Evolutionary conservation across 148 eudicot species (phyloP).

Genomic region (Cornus florida): DNA sequence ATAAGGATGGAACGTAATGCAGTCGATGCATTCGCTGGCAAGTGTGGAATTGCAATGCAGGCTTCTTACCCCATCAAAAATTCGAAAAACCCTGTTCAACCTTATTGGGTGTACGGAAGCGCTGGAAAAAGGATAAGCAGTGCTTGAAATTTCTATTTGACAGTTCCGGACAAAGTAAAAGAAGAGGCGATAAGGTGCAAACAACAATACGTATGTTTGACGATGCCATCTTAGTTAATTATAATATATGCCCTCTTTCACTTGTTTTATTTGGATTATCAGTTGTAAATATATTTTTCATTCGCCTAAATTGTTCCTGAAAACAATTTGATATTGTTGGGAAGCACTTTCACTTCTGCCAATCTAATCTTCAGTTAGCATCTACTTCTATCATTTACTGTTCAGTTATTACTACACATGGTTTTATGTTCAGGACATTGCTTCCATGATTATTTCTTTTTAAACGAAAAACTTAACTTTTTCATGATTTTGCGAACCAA

Average conservation of each 20-base stretch:
- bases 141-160: slow-evolving; percentile 16
- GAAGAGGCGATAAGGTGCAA: neutral
- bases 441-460: no score
- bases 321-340: neutral
- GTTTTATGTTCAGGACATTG: no score
- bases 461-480: no score
- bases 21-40: slow-evolving; percentile 42
- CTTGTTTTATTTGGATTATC: neutral
- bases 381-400: neutral
- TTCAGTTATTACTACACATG: no score
- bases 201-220: neutral
- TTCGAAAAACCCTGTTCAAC: slow-evolving; percentile 24
- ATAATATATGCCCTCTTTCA: neutral
- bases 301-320: neutral
- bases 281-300: slow-evolving; percentile 3
- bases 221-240: slow-evolving; percentile 1
- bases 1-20: slow-evolving; percentile 64
- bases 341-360: neutral
- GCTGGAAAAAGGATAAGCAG: slow-evolving; percentile 35
- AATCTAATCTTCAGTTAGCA: neutral
- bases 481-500: no score
- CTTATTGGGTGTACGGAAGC: slow-evolving; percentile 17
- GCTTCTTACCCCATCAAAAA: slow-evolving; percentile 84
- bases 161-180: no score
- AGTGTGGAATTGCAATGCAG: slow-evolving; percentile 79